Percentiles rank a stretch among this genome's conserved stretches.
phyloP scores from a whole-genome alignment of 2,329 filamentous ascomycete genomes.

The Pseudogymnoascus sp. region DNA sequence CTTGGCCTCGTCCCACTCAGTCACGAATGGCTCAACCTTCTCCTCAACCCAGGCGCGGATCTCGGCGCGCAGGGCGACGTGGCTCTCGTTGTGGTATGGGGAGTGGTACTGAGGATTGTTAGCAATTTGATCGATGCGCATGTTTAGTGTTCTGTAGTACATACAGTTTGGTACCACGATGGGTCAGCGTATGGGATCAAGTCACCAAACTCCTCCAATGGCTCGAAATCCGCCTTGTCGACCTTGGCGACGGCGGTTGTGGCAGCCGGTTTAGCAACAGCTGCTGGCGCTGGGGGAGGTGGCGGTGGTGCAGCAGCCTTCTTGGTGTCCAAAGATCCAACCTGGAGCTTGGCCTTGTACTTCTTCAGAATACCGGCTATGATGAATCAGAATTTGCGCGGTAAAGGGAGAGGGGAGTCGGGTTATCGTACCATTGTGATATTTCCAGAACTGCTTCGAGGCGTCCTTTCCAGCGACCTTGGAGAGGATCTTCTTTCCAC shows the following conservation, averaged over 20 bases:
- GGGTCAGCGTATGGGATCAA: slow-evolving; percentile 89
- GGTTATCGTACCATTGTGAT: slow-evolving; percentile 30
- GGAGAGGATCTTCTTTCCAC: slow-evolving; percentile 28
- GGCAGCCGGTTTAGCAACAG: slow-evolving; percentile 47
- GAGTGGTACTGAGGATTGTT: slow-evolving; percentile 67
- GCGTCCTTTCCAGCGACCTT: slow-evolving; percentile 30
- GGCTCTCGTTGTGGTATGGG: slow-evolving; percentile 91
- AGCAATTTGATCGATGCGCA: neutral
- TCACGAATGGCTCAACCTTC: slow-evolving; percentile 83
- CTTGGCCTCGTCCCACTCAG: slow-evolving; percentile 95
- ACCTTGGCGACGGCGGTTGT: slow-evolving; percentile 40
- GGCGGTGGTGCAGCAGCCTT: slow-evolving; percentile 50
- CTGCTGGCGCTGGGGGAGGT: slow-evolving; percentile 40
- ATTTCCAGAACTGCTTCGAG: slow-evolving; percentile 29
- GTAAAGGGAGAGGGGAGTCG: no score
- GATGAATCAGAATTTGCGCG: neutral
- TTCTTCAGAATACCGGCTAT: slow-evolving; percentile 36
- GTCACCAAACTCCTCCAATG: slow-evolving; percentile 77
- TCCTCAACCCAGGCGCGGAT: slow-evolving; percentile 85
- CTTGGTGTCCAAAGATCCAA: slow-evolving; percentile 79
- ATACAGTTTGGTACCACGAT: slow-evolving; percentile 86
- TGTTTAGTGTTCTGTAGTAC: slow-evolving; percentile 32
- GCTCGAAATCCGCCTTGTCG: slow-evolving; percentile 52
- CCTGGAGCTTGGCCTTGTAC: slow-evolving; percentile 50
- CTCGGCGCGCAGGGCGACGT: slow-evolving; percentile 84